Evolutionary conservation across 306 rosid species (phyloP).

Genomic region (Acacia crassicarpa): DNA sequence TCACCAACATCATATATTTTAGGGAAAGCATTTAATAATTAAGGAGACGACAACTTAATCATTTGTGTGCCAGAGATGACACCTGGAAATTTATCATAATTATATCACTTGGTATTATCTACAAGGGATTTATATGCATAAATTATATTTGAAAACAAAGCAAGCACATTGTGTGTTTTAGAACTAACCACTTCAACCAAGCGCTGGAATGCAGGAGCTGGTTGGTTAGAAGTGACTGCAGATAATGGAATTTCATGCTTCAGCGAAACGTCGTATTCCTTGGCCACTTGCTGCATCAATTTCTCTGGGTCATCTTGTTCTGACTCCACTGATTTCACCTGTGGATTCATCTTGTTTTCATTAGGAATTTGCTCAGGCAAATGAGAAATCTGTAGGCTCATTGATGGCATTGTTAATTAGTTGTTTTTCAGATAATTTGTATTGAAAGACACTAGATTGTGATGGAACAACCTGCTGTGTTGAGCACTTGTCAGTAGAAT

Average conservation of each 20-base stretch:
- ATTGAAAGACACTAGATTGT: conserved; percentile 3
- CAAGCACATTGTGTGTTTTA: too few species aligned
- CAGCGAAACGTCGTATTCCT: conserved; percentile 6
- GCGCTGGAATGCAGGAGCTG: too few species aligned
- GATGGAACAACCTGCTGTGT: conserved; percentile 21
- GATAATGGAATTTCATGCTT: neutral
- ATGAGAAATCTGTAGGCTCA: neutral
- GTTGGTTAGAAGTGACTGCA: too few species aligned
- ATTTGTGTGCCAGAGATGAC: too few species aligned
- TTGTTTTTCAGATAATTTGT: neutral
- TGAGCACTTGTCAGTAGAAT: too few species aligned
- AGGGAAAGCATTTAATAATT: neutral
- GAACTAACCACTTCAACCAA: too few species aligned
- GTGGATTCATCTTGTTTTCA: conserved; percentile 14
- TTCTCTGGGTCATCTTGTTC: neutral
- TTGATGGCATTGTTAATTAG: conserved; percentile 6
- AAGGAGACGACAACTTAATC: neutral
- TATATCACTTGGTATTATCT: too few species aligned
- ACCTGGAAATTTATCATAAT: too few species aligned
- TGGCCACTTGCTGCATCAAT: conserved; percentile 3
- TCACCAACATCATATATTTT: neutral
- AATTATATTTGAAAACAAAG: too few species aligned
- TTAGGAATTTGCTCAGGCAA: conserved; percentile 5
- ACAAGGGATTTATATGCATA: too few species aligned
- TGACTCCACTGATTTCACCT: neutral